Evolutionary conservation across 768 basidiomycete species (phyloP), one percentile per base, ranked within the genome.

Genomic region (Amanita subjunquillea): DNA sequence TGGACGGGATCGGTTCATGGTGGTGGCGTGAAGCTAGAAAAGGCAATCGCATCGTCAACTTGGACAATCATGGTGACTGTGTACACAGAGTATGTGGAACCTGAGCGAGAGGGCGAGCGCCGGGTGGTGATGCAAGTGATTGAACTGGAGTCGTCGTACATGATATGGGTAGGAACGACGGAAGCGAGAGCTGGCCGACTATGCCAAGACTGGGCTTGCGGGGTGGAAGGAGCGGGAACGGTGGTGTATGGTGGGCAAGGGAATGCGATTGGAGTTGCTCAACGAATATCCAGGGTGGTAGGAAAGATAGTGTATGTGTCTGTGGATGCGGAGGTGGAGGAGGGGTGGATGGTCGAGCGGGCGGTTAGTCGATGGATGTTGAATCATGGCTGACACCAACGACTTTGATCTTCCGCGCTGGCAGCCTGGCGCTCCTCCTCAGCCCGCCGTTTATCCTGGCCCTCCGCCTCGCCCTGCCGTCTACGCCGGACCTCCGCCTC

Each of bases 361-460:
- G 69, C 86, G 49, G 69, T 85, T 12, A 70, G 67, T 22, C 9
- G 40, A 5, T 20, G 38, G 20, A 4, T 4, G 23, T 4, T 4
- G 23, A 25, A 25, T 6, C 8, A 85, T 87, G 74, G 73, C 76
- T 70, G 80, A 79, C 72, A 68, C 81, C 62, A 85, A 87, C 82
- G 85, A 88, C 73, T 90, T 87, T 70, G 86, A 87, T 70, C 60
- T 97, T 78, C 76, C 82, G 75, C 59, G 78, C 79, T 80, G 78
- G 85, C 82, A 69, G 73, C 79, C 69, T 36, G 17, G 17, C 17
- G 17, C 17, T 17, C 17, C 17, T 17, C 17, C 17, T 17, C 79
- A 65, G 39, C 69, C 82, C 10, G 64, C 72, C 20, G 80, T 67
- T 52, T 85, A 81, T 63, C 65, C 83, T 56, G 75, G 65, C 8